Base-by-base conservation (phyloP, 192 early-diverging fungal genomes). In the Cetraspora pellucida region DNA sequence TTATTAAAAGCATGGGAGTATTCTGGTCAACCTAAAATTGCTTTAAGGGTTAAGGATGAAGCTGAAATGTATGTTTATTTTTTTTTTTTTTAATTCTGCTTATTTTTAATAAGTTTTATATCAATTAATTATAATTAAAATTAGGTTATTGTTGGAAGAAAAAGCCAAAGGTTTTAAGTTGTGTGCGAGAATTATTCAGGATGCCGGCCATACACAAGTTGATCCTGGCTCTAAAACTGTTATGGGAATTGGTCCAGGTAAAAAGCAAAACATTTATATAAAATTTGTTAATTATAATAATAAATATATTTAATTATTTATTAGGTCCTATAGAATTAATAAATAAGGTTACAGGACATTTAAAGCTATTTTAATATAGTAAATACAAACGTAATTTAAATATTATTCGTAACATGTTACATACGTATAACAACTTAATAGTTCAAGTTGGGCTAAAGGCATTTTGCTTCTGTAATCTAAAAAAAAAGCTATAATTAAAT, bases 131-230 rank as follows among this genome's bases (percentile, higher is more conserved):
- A 54, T 54, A 19, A 19, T 54, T 54, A 54, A 54, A 54, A 54
- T 19, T 54, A 93, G 92, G 87, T 74, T 93, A 61, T 77, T 85
- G 47, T 59, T 95, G n/a, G 85, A 93, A 77, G 81, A 82, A 9
- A 72, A 82, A 50, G 95, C 95, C 17, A 76, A 75, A 19, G 80
- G 82, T 31, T 49, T 84, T 30, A 89, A 89, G 37, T 77, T 96
- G 61, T 85, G 90, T 58, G 90, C 93, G 43, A 81, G 90, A 54
- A 90, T 86, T 59, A 96, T 98, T 72, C 87, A 87, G 31, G 97
- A 99, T 82, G 97, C 97, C 9, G 97, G 97, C 13, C 84, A 90
- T 46, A 96, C 95, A 30, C 95, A 96, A 78, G 95, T 99, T 72
- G 93, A 93, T 28, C 89, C 95, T 46, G 95, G 95, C 43, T 95